phyloP scores from a whole-genome alignment of 169 alveolate species.

The Plasmodium fragile region DNA sequence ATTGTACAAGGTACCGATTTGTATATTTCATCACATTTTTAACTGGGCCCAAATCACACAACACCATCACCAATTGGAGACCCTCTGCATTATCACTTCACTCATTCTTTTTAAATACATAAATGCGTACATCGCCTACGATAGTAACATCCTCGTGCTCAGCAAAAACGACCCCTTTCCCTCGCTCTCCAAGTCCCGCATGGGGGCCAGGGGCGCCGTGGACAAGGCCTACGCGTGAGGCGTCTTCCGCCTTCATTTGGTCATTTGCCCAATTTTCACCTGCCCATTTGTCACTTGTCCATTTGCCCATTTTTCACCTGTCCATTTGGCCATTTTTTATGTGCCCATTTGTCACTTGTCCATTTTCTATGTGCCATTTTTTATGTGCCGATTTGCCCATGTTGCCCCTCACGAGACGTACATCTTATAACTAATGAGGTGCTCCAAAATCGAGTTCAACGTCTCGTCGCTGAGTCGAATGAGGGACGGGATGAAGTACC shows the following conservation, averaged over 20 bases:
- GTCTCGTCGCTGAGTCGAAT: constrained; percentile 77
- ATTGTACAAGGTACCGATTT: constrained; percentile 45
- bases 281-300: not conserved
- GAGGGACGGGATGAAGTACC: constrained; percentile 83
- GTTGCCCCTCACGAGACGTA: constrained; percentile 49
- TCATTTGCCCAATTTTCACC: too few relatives aligned
- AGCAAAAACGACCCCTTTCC: constrained; percentile 71
- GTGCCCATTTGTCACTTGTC: not conserved
- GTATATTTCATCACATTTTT: constrained; percentile 50
- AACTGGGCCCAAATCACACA: constrained; percentile 61
- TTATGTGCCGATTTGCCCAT: not conserved
- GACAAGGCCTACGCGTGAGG: not conserved
- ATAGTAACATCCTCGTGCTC: constrained; percentile 45
- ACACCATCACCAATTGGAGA: constrained; percentile 45
- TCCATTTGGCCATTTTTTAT: not conserved
- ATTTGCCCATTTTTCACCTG: not conserved
- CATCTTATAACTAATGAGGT: constrained; percentile 77
- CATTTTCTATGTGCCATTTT: not conserved
- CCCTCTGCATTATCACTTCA: constrained; percentile 38
- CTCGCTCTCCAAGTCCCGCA: constrained; percentile 1
- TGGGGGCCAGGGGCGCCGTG: not conserved
- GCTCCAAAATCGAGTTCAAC: constrained; percentile 76
- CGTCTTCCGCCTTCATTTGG: too few relatives aligned
- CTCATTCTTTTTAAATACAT: constrained; percentile 39
- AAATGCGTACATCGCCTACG: constrained; percentile 47